Base-by-base conservation (phyloP, 1,139 yeast species). In the Debaryomyces nepalensis region DNA sequence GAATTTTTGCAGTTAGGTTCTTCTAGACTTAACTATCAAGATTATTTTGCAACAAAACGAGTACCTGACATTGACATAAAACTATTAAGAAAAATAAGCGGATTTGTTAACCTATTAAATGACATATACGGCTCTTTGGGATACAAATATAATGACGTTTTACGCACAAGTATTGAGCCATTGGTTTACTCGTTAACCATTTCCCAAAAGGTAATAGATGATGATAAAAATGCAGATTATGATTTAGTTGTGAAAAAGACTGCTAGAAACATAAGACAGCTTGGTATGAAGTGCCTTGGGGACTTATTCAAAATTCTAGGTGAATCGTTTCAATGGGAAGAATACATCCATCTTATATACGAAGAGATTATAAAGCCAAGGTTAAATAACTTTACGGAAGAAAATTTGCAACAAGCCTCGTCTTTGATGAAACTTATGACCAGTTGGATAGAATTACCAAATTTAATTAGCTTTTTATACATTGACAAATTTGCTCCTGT, bases 321-420 rank as follows among this genome's bases (percentile, higher is more conserved):
- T 8, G 70, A 72, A 3, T 51, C 59, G 24, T 72, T 71, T 43
- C 63, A 73, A 34, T 90, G 97, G 97, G 61, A 62, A 8, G 57
- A 61, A 0, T 79, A 79, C 53, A 74, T 80, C 38, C 70, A 71
- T 4, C 53, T 67, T 2, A 75, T 93, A 8, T 84, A 78, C 55
- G 58, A 66, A 3, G 58, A 68, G 32, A 68, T 90, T 26, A 68
- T 93, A n/a, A 55, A 58, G 16, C 91, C 96, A 9, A 79, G 95
- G 54, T 69, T 93, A 53, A 66, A 52, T 1, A 70, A 75, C 18
- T 90, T 91, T 60, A 84, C 86, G 2, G 74, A 68, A 31, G 96
- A 87, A 54, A 91, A 91, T 58, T 69, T 87, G 35, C 95, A 89
- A 55, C 90, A 84, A 54, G 84, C 91, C 1, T 89, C 97, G 0